A percentile compares a stretch with the other conserved stretches of the same genome.
Evolutionary conservation across 2,329 filamentous ascomycete species (phyloP).

Genomic region (Fusarium torreyae): DNA sequence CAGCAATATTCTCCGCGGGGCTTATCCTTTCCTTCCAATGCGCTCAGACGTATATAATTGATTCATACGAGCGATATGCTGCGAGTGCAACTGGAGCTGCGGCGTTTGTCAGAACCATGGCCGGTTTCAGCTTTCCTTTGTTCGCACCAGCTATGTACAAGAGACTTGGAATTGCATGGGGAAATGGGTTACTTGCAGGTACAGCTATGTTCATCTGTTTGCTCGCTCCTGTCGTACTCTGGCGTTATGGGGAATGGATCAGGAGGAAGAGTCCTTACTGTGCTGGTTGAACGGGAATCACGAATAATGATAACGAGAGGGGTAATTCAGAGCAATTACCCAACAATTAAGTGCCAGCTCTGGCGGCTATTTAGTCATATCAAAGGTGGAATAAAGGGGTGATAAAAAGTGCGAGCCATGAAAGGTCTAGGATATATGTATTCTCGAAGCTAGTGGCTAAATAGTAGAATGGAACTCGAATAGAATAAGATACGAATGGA

Average conservation of each 20-base stretch:
- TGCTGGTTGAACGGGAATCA: conserved; percentile 15
- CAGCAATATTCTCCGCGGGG: conserved; percentile 61
- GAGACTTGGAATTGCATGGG: conserved; percentile 62
- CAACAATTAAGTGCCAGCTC: too few species aligned
- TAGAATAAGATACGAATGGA: not conserved
- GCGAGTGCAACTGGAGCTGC: conserved; percentile 65
- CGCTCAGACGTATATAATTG: conserved; percentile 71
- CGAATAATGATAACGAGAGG: not conserved
- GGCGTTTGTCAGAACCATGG: conserved; percentile 68
- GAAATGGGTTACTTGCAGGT: conserved; percentile 55
- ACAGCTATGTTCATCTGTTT: conserved; percentile 45
- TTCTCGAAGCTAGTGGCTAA: too few species aligned
- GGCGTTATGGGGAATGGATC: conserved; percentile 43
- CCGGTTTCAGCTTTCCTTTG: conserved; percentile 71
- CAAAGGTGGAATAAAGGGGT: too few species aligned
- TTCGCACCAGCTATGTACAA: conserved; percentile 65
- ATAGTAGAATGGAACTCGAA: too few species aligned
- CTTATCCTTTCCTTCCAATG: conserved; percentile 71
- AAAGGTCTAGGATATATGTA: too few species aligned
- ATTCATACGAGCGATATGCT: conserved; percentile 61
- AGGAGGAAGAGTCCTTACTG: conserved; percentile 42
- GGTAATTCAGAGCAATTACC: too few species aligned
- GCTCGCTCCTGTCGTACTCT: conserved; percentile 35
- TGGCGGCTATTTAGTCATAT: too few species aligned
- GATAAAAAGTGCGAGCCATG: not conserved